Evolutionary conservation across 2,329 filamentous ascomycete genomes (phyloP), one percentile per base, ranked within the genome.

Genomic region (Didymella keratinophila): DNA sequence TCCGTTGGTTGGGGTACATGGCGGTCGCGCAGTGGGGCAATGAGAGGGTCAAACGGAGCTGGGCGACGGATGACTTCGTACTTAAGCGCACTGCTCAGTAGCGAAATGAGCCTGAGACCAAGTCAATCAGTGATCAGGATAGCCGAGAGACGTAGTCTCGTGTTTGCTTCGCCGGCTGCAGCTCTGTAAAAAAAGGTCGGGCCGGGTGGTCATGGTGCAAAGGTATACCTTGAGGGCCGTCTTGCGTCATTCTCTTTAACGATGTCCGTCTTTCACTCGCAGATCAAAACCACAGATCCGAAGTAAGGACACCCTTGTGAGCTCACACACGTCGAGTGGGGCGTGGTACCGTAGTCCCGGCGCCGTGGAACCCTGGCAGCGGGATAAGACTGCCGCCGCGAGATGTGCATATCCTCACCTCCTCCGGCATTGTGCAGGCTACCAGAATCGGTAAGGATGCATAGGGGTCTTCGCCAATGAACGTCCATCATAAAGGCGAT

Each of bases 311-410:
- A 48, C 20, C 20, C 48, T 27, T 42, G 52, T 41, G 47, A 45
- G 39, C 47, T 57, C 41, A 57, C 27, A 47, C 8, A 30, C 14
- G 25, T 51, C 59, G 51, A 51, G 52, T 58, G 50, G 64, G 52
- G 14, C 51, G 44, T 63, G 60, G 56, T 61, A 42, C 66, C 62
- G 58, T n/a, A 50, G 16, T 54, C 27, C 53, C 46, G 69, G 69
- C 41, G 59, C 41, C 62, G 71, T 71, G 71, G 65, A 64, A 47
- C 68, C 23, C 51, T 63, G 61, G 64, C 62, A 72, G 58, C 62
- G 64, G 65, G 42, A 65, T 45, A 41, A 27, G 48, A 44, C 47
- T 61, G 36, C 45, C 41, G 41, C 30, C 36, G 48, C 57, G 43
- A 60, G 41, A 48, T n/a, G 55, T 47, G 41, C 59, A 50, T 47